These are phyloP conservation scores for Ogataea ganodermae DNA, from an alignment of 805 yeast species.

Conservation along the genomic window DNA sequence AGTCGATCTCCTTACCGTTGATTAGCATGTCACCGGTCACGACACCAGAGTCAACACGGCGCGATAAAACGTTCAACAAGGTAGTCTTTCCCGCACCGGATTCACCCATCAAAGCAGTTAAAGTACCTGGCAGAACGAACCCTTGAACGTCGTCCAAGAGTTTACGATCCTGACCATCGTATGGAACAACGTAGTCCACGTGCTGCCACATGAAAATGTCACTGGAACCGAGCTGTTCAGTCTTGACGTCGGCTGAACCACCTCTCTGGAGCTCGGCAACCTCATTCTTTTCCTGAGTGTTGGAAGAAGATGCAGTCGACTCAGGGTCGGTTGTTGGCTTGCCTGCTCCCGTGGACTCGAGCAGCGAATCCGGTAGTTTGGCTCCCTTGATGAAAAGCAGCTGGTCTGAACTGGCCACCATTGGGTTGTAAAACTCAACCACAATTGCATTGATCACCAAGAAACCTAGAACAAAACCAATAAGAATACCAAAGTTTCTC, in stretches of 20 bases:
- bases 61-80: constrained; percentile 52
- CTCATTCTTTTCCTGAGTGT: constrained; percentile 18
- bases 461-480: constrained; percentile 46
- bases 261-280: constrained; percentile 18
- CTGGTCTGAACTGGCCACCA: constrained; percentile 36
- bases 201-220: constrained; percentile 66
- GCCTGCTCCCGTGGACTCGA: constrained; percentile 35
- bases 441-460: constrained; percentile 31
- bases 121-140: constrained; percentile 51
- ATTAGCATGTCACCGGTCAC: constrained; percentile 59
- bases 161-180: constrained; percentile 41
- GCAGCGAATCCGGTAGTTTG: constrained; percentile 24
- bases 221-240: constrained; percentile 36
- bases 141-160: constrained; percentile 48
- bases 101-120: constrained; percentile 65
- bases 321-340: constrained; percentile 33
- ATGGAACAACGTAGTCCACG: constrained; percentile 57
- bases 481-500: constrained; percentile 70
- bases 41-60: constrained; percentile 52
- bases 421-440: constrained; percentile 35
- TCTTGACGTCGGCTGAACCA: constrained; percentile 9
- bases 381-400: constrained; percentile 34
- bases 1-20: constrained; percentile 50
- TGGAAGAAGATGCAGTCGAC: constrained; percentile 21
- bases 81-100: constrained; percentile 70